Evolutionary conservation across 176 grass and related monocot genomes (phyloP).

Genomic region (Juncus effusus): DNA sequence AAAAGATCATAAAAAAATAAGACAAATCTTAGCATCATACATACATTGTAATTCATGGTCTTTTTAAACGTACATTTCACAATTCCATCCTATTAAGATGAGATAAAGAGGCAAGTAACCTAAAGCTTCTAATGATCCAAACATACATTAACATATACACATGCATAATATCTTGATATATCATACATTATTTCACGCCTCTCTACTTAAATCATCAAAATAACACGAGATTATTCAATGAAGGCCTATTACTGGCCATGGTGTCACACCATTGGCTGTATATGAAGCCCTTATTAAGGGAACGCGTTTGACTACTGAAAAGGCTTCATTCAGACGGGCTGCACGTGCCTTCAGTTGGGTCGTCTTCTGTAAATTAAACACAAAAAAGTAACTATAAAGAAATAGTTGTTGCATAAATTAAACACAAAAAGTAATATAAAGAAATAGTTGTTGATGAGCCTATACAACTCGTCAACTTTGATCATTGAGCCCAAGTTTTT

Average conservation of each 20-base stretch:
- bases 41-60: too few species aligned
- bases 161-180: not conserved
- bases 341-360: slow-evolving; percentile 66
- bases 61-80: not conserved
- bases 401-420: not conserved
- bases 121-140: not conserved
- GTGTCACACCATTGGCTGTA: slow-evolving; percentile 42
- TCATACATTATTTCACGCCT: too few species aligned
- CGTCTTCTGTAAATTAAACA: slow-evolving; percentile 46
- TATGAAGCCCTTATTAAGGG: slow-evolving; percentile 53
- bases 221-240: slow-evolving; percentile 32
- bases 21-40: too few species aligned
- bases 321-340: slow-evolving; percentile 62
- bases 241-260: slow-evolving; percentile 72
- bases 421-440: not conserved
- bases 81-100: not conserved
- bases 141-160: slow-evolving; percentile 15
- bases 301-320: slow-evolving; percentile 39
- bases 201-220: slow-evolving; percentile 22
- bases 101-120: not conserved
- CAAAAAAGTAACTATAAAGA: slow-evolving; percentile 7
- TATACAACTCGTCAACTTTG: not conserved
- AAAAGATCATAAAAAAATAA: too few species aligned
- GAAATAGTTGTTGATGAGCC: not conserved
- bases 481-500: not conserved